phyloP scores from a whole-genome alignment of 2,329 filamentous ascomycete species.

The Massarina eburnea region DNA sequence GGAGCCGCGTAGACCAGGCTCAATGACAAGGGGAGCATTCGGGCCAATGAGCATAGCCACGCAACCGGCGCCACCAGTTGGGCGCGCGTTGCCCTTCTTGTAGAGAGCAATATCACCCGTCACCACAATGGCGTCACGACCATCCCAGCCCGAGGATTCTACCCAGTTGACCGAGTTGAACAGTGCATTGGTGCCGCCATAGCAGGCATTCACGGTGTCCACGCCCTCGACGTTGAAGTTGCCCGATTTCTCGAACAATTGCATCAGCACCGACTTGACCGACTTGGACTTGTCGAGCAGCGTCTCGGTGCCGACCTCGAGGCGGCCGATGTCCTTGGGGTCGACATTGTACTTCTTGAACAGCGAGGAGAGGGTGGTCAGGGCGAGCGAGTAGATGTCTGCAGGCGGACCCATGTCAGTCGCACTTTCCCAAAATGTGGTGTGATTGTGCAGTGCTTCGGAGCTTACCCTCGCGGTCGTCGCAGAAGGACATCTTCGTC shows the following conservation, averaged over 20 bases:
- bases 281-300: slow-evolving; percentile 59
- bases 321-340: slow-evolving; percentile 53
- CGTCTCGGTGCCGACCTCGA: slow-evolving; percentile 58
- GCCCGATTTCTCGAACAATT: slow-evolving; percentile 53
- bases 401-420: slow-evolving; percentile 16
- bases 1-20: slow-evolving; percentile 53
- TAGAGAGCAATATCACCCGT: slow-evolving; percentile 57
- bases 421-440: neutral
- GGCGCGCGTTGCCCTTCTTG: slow-evolving; percentile 57
- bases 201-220: slow-evolving; percentile 58
- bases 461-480: slow-evolving; percentile 54
- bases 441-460: neutral
- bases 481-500: slow-evolving; percentile 59
- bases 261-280: slow-evolving; percentile 57
- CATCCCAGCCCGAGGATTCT: slow-evolving; percentile 57
- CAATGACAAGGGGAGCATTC: slow-evolving; percentile 53
- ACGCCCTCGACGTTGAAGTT: slow-evolving; percentile 58
- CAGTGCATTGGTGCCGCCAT: slow-evolving; percentile 57
- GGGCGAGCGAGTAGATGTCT: slow-evolving; percentile 58
- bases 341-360: slow-evolving; percentile 57
- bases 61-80: slow-evolving; percentile 56
- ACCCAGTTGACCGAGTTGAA: slow-evolving; percentile 59
- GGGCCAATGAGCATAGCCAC: slow-evolving; percentile 57
- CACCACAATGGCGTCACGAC: slow-evolving; percentile 55
- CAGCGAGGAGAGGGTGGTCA: slow-evolving; percentile 55